A percentile compares a stretch with the other conserved stretches of the same genome.
Evolutionary conservation across 306 rosid species (phyloP).

Genomic region (Nissolia schottii): DNA sequence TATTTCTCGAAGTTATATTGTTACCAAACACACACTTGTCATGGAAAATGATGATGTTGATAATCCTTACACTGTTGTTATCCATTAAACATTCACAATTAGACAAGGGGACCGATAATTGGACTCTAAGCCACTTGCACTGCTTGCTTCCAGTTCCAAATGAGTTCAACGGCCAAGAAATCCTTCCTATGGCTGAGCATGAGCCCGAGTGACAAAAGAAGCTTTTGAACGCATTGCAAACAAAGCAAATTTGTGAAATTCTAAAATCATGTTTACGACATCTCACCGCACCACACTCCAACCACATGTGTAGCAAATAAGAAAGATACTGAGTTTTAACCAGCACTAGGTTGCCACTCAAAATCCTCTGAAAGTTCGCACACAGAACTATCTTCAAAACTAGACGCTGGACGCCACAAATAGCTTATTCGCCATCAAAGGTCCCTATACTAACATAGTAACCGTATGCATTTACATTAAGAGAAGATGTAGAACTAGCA

Average conservation of each 20-base stretch:
- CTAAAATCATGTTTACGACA: background rate
- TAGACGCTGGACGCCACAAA: background rate
- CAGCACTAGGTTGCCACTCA: constrained; percentile 1
- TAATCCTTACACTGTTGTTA: background rate
- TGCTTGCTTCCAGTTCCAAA: background rate
- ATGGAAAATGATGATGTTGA: background rate
- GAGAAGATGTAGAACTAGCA: constrained; percentile 3
- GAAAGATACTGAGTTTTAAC: background rate
- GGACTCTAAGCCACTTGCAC: background rate
- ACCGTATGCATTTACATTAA: background rate
- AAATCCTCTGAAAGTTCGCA: background rate
- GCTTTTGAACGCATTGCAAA: background rate
- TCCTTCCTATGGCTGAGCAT: background rate
- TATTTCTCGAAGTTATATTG: too few species aligned
- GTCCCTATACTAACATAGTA: background rate
- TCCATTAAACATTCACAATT: background rate
- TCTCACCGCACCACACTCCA: background rate
- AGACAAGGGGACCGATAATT: background rate
- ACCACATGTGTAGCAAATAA: background rate
- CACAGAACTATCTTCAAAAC: background rate
- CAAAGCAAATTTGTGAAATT: background rate
- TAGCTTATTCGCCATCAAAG: background rate
- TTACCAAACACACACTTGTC: too few species aligned
- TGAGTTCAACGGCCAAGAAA: background rate
- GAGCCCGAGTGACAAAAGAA: background rate